These are phyloP conservation scores for Rhizoclosmatium globosum DNA, from an alignment of 192 early-diverging fungal genomes.

Conservation along the genomic window DNA sequence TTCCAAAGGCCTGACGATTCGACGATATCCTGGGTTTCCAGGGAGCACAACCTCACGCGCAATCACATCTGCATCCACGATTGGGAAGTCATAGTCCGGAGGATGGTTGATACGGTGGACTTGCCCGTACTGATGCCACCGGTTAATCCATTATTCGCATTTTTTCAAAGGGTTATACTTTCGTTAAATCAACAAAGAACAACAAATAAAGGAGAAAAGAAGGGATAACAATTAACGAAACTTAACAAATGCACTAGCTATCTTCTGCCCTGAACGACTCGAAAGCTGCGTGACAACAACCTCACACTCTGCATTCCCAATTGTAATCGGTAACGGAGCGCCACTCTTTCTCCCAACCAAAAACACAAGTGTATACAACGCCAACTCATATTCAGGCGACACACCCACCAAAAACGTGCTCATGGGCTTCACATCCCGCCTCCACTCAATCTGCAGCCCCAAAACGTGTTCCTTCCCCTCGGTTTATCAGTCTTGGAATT, in stretches of 20 bases:
- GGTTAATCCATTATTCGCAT: slow-evolving; percentile 96
- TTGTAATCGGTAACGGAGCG: neutral
- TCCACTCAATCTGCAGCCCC: slow-evolving; percentile 44
- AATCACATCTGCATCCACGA: slow-evolving; percentile 92
- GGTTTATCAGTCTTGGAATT: neutral
- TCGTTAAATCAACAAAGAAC: too few relatives aligned
- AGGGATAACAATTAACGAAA: neutral
- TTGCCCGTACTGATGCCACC: slow-evolving; percentile 91
- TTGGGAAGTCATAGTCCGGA: slow-evolving; percentile 57
- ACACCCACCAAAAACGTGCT: slow-evolving; percentile 48
- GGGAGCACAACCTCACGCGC: slow-evolving; percentile 74
- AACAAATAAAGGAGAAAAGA: too few relatives aligned
- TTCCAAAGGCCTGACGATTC: slow-evolving; percentile 82
- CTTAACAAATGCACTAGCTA: slow-evolving; percentile 37
- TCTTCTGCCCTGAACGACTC: slow-evolving; percentile 14
- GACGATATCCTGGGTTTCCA: slow-evolving; percentile 72
- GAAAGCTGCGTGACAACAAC: slow-evolving; percentile 37
- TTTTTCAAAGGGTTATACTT: neutral
- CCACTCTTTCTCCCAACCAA: slow-evolving; percentile 26
- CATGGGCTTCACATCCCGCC: slow-evolving; percentile 46
- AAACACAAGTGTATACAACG: slow-evolving; percentile 48
- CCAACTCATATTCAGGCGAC: slow-evolving; percentile 52
- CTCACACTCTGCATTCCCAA: slow-evolving; percentile 35
- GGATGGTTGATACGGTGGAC: slow-evolving; percentile 74
- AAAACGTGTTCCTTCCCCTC: slow-evolving; percentile 39